Percentiles rank a stretch among this genome's conserved stretches.
phyloP scores from a whole-genome alignment of 768 basidiomycete species.

The Tephrocybe sp. region DNA sequence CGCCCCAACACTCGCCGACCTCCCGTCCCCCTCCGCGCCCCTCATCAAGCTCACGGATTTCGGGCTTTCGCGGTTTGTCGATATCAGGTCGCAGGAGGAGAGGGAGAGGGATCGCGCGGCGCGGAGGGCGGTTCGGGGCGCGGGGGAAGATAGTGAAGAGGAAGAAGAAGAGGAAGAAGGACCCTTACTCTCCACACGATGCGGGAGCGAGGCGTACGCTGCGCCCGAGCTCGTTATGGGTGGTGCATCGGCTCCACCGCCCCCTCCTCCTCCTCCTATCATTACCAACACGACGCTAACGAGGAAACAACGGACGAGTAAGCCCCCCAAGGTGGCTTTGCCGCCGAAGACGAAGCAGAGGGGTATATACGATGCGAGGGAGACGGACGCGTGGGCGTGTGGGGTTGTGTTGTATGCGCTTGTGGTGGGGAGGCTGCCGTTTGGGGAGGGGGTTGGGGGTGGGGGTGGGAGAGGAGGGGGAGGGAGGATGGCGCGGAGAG shows the following conservation, averaged over 20 bases:
- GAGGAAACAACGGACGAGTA: neutral
- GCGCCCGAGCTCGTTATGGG: slow-evolving; percentile 74
- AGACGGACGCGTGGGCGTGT: slow-evolving; percentile 88
- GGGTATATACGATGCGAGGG: slow-evolving; percentile 76
- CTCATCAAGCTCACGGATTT: slow-evolving; percentile 88
- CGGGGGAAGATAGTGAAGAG: slow-evolving; percentile 2
- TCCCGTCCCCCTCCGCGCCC: slow-evolving; percentile 45
- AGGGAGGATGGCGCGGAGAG: slow-evolving; percentile 41
- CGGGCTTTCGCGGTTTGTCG: slow-evolving; percentile 84
- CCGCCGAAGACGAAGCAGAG: slow-evolving; percentile 21
- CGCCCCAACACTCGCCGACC: slow-evolving; percentile 28
- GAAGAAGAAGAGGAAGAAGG: slow-evolving; percentile 25
- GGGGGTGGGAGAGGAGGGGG: slow-evolving; percentile 24
- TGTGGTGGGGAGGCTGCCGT: slow-evolving; percentile 69
- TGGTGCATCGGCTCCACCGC: slow-evolving; percentile 18
- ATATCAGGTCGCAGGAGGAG: slow-evolving; percentile 40
- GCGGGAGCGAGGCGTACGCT: slow-evolving; percentile 88
- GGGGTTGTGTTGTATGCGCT: slow-evolving; percentile 87
- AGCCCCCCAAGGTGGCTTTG: neutral
- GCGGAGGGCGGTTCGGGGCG: neutral
- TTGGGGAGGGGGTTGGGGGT: slow-evolving; percentile 55
- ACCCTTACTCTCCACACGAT: slow-evolving; percentile 73
- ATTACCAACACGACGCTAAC: neutral
- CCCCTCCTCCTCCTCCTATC: neutral
- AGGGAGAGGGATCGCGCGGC: slow-evolving; percentile 2